These are phyloP conservation scores for Alopecurus myosuroides DNA, from an alignment of 176 grass and related monocot genomes.

Conservation along the genomic window DNA sequence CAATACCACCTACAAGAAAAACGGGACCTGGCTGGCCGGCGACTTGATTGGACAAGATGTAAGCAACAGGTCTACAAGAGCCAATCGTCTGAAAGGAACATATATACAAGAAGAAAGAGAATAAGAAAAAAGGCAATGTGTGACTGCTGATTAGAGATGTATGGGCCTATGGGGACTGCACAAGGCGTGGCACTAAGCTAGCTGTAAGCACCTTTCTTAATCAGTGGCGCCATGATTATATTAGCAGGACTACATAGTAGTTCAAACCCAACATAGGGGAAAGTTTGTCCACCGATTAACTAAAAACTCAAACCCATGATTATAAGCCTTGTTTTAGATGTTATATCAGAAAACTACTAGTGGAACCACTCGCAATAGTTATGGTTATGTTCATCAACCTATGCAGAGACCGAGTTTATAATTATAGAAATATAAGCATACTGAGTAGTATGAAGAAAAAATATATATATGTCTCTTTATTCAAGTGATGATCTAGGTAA, in stretches of 20 bases:
- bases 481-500: not conserved
- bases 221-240: not conserved
- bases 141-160: not conserved
- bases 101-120: not conserved
- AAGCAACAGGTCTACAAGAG: not conserved
- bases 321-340: not conserved
- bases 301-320: not conserved
- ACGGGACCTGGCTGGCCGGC: not conserved
- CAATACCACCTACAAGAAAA: constrained; percentile 17
- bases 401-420: not conserved
- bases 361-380: not conserved
- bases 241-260: not conserved
- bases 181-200: not conserved
- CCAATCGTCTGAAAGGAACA: constrained; percentile 17
- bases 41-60: constrained; percentile 12
- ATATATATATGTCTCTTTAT: not conserved
- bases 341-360: not conserved
- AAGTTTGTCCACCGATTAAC: not conserved
- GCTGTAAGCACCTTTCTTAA: constrained; percentile 4
- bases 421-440: not conserved
- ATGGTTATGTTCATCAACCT: not conserved
- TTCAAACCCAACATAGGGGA: not conserved
- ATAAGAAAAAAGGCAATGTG: not conserved
- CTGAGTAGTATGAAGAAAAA: not conserved
- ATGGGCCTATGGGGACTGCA: not conserved